Evolutionary conservation across 305 asterid species (phyloP), one percentile per base, ranked within the genome.

Genomic region (Ruellia speciosa): DNA sequence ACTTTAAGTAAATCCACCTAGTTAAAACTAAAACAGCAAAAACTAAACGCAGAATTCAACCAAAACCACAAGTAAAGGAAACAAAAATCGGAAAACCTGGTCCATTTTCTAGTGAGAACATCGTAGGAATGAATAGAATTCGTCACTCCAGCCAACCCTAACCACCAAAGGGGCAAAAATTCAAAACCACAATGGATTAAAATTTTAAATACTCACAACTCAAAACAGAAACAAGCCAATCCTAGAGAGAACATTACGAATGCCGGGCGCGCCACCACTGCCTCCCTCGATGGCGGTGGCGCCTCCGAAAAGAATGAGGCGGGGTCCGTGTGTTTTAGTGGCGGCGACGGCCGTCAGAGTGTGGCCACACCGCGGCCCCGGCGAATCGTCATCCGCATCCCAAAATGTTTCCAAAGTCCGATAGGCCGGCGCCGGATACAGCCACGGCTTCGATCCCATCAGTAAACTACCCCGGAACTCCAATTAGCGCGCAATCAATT

Each of bases 371-470:
- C 99, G 95, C 54, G 96, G 92, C 18, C 97, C 99, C 24, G 99
- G 99, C 35, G 95, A 89, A 64, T 93, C 97, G n/a, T 93, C 99
- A 52, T 86, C 99, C 17, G 76, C 72, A 55, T 81, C 96, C 99
- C 97, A 93, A 59, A 62, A 84, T 65, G 79, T 77, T 66, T 93
- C 97, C 65, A 88, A 66, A 15, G 60, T 31, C 16, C 84, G 81
- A 77, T 93, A 93, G 17, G 77, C 77, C 77, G 97, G 99, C 66
- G 97, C 97, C 66, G 96, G 96, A 77, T 75, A 66, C 2, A 86
- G 69, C 92, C 95, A 86, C 73, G 94, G 94, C 84, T 93, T 93
- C 80, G 99, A 84, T 72, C 82, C 97, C 99, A 93, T 93, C 77
- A 65, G 45, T 58, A 60, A 45, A 14, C 31, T 24, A n/a, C 18